A percentile compares a stretch with the other conserved stretches of the same genome.
These are phyloP conservation scores for Boletus semigastroideus DNA, from an alignment of 1,284 basidiomycete species.

Conservation along the genomic window DNA sequence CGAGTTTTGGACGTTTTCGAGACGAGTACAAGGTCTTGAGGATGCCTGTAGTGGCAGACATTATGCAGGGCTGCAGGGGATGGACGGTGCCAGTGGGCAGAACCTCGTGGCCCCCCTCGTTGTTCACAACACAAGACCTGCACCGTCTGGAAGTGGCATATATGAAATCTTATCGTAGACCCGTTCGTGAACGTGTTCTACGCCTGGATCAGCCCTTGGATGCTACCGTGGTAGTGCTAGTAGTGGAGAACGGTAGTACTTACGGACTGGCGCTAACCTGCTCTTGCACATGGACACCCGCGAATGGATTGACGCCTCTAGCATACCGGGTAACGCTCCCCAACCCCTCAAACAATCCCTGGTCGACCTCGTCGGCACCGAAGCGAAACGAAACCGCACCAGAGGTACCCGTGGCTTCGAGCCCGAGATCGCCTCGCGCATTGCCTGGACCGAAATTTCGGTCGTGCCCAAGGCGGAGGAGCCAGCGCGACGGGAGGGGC, in stretches of 20 bases:
- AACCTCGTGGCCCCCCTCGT: conserved; percentile 14
- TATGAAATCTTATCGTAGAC: not conserved
- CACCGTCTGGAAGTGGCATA: not conserved
- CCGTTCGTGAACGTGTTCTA: no score
- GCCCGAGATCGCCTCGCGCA: conserved; percentile 19
- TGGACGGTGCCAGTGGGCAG: conserved; percentile 11
- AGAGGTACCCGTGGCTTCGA: conserved; percentile 24
- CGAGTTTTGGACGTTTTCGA: not conserved
- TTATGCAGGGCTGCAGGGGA: not conserved
- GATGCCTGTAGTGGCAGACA: not conserved
- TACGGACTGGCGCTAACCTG: no score
- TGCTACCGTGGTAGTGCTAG: no score
- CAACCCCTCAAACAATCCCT: conserved; percentile 25
- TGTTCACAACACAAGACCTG: not conserved
- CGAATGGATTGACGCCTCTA: conserved; percentile 18
- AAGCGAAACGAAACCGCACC: conserved; percentile 1
- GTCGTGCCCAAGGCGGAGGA: conserved; percentile 39
- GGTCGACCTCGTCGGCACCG: conserved; percentile 15
- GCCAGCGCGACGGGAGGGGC: conserved; percentile 38
- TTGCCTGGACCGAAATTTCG: conserved; percentile 37
- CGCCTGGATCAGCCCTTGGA: no score
- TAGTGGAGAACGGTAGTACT: no score
- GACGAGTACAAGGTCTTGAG: not conserved
- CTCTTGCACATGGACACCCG: conserved; percentile 11
- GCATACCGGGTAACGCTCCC: conserved; percentile 29